These are phyloP conservation scores for Alternaria arbusti DNA, from an alignment of 2,329 filamentous ascomycete species.

Conservation along the genomic window DNA sequence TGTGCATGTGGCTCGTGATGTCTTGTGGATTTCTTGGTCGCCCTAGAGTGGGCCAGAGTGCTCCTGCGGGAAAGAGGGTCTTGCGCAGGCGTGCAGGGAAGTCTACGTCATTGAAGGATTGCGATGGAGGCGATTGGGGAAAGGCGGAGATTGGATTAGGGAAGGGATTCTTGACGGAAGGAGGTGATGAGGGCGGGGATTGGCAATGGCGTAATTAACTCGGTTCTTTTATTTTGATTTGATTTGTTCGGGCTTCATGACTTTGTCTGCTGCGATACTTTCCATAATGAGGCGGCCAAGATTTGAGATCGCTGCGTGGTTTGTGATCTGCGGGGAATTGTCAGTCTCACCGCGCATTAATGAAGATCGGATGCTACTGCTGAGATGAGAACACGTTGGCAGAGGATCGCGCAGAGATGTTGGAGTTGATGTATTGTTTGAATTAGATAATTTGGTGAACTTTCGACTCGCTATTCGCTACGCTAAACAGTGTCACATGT, in stretches of 20 bases:
- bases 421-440: not conserved
- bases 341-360: not conserved
- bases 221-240: not conserved
- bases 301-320: not conserved
- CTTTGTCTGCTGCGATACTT: not conserved
- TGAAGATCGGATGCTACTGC: not conserved
- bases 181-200: not conserved
- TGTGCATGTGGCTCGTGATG: conserved; percentile 1
- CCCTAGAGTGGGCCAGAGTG: not conserved
- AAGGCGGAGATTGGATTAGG: not conserved
- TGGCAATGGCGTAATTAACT: not conserved
- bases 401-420: not conserved
- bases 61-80: not conserved
- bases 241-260: not conserved
- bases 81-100: not conserved
- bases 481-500: not conserved
- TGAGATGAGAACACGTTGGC: not conserved
- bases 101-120: not conserved
- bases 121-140: not conserved
- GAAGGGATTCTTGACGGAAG: not conserved
- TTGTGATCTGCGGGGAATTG: not conserved
- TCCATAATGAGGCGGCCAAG: not conserved
- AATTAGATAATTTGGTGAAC: conserved; percentile 6
- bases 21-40: not conserved
- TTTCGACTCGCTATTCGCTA: not conserved